Evolutionary conservation across 225 moss, liverwort and hornwort genomes (phyloP).

Genomic region (Straminergon stramineum): DNA sequence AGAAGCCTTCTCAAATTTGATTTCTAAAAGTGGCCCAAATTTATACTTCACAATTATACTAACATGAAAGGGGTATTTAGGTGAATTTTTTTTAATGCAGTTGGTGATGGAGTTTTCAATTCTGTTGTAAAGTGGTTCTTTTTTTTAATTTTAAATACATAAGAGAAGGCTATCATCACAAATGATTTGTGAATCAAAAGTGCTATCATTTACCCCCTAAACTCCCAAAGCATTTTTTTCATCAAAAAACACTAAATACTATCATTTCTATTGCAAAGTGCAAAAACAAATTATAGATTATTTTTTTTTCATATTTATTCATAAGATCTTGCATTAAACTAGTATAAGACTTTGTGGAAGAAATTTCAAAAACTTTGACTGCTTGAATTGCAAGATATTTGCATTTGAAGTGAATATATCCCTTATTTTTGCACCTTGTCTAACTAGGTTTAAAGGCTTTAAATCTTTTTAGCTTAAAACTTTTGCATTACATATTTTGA

Average conservation of each 20-base stretch:
- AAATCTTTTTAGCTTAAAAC: not conserved
- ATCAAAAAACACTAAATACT: too few species aligned
- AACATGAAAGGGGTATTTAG: rapidly evolving
- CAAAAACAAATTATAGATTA: too few species aligned
- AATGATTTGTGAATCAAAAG: not conserved
- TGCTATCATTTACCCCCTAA: too few species aligned
- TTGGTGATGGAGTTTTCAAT: not conserved
- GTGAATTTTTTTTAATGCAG: not conserved
- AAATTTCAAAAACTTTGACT: too few species aligned
- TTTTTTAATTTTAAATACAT: not conserved
- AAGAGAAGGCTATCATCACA: not conserved
- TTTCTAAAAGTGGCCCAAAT: not conserved
- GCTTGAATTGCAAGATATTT: not conserved
- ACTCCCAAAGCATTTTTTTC: too few species aligned
- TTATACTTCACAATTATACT: not conserved
- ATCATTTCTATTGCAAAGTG: too few species aligned
- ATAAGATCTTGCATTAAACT: too few species aligned
- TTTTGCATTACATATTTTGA: not conserved
- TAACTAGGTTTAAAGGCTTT: not conserved
- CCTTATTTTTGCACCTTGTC: not conserved
- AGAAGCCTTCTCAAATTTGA: not conserved
- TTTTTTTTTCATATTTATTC: too few species aligned
- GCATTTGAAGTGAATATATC: not conserved
- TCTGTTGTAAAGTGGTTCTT: not conserved
- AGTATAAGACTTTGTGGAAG: too few species aligned